Evolutionary conservation across 2,329 filamentous ascomycete species (phyloP).

Genomic region (Calonectria hawksworthii): DNA sequence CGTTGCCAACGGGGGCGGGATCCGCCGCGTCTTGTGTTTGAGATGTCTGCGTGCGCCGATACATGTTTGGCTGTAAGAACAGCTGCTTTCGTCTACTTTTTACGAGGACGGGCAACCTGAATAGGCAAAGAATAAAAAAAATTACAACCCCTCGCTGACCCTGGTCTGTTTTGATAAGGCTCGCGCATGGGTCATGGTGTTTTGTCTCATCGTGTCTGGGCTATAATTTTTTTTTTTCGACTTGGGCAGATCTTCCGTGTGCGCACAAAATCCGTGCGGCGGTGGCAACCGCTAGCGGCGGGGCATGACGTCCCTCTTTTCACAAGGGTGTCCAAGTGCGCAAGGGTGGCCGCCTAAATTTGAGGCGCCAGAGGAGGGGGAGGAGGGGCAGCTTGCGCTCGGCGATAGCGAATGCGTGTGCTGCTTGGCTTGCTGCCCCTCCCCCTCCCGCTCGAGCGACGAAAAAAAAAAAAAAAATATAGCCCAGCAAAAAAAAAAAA

Average conservation of each 20-base stretch:
- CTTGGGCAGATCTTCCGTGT: constrained; percentile 43
- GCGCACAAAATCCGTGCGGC: constrained; percentile 35
- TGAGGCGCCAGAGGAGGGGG: constrained; percentile 44
- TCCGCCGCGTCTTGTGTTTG: constrained; percentile 9
- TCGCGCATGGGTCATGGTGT: constrained; percentile 13
- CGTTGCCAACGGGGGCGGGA: constrained; percentile 9
- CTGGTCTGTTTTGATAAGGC: constrained; percentile 19
- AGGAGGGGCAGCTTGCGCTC: constrained; percentile 25
- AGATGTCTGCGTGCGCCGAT: not conserved
- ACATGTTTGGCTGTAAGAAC: not conserved
- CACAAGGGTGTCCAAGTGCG: constrained; percentile 37
- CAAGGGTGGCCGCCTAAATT: constrained; percentile 31
- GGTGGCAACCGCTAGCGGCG: constrained; percentile 48
- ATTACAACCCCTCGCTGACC: constrained; percentile 5
- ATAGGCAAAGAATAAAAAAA: not conserved
- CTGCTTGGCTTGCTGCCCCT: constrained; percentile 29
- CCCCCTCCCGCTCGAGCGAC: constrained; percentile 33
- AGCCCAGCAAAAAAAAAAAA: not conserved
- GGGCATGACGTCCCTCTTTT: constrained; percentile 50
- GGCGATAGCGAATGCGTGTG: constrained; percentile 11
- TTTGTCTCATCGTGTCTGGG: not conserved
- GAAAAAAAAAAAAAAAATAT: constrained; percentile 3
- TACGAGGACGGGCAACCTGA: not conserved
- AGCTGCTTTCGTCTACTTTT: not conserved
- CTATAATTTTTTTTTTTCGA: constrained; percentile 10